A percentile compares a stretch with the other conserved stretches of the same genome.
phyloP scores from a whole-genome alignment of 176 grass and related monocot genomes.

The Pharus latifolius region DNA sequence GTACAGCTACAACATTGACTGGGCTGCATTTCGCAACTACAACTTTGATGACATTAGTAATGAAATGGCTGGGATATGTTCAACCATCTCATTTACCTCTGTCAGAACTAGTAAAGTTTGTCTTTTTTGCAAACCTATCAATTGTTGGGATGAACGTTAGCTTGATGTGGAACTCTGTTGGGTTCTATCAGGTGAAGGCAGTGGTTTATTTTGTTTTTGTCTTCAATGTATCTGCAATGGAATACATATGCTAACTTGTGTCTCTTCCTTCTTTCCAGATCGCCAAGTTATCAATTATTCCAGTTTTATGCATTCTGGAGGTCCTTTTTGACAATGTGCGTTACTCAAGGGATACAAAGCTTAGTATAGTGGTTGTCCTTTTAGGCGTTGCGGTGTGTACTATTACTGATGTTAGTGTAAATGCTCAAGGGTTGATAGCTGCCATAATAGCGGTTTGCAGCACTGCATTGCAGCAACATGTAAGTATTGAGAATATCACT shows the following conservation, averaged over 20 bases:
- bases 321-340: slow-evolving; percentile 36
- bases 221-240: background rate
- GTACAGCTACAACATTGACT: slow-evolving; percentile 52
- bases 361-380: slow-evolving; percentile 51
- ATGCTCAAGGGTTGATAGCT: slow-evolving; percentile 29
- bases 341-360: slow-evolving; percentile 47
- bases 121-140: slow-evolving; percentile 48
- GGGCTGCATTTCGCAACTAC: slow-evolving; percentile 52
- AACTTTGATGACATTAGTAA: slow-evolving; percentile 32
- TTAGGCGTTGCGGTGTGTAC: slow-evolving; percentile 47
- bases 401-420: slow-evolving; percentile 53
- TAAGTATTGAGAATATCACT: slow-evolving; percentile 18
- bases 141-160: slow-evolving; percentile 57
- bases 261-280: slow-evolving; percentile 23
- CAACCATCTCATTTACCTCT: slow-evolving; percentile 43
- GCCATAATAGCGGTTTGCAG: slow-evolving; percentile 36
- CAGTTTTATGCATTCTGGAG: slow-evolving; percentile 40
- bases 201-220: background rate
- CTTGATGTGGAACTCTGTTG: slow-evolving; percentile 64
- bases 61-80: slow-evolving; percentile 47
- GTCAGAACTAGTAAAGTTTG: slow-evolving; percentile 39
- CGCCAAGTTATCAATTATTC: slow-evolving; percentile 44
- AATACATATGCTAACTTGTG: background rate
- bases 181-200: slow-evolving; percentile 51
- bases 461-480: slow-evolving; percentile 47